phyloP scores from a whole-genome alignment of 768 basidiomycete species.

The Tephrocybe sp. region DNA sequence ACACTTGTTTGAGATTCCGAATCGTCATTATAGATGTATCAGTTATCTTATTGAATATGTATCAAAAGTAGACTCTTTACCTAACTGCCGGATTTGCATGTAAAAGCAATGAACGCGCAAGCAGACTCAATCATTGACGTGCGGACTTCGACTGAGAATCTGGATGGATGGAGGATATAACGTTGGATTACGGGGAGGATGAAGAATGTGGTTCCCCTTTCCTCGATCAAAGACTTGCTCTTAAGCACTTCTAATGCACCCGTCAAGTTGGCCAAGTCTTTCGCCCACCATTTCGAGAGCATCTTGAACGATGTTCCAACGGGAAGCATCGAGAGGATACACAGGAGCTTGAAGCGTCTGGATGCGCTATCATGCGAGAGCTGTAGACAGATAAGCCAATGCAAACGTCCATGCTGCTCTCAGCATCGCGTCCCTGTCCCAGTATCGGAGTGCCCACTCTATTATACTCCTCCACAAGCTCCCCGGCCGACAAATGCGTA shows the following conservation, averaged over 20 bases:
- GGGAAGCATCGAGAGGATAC: slow-evolving; percentile 24
- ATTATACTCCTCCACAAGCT: background rate
- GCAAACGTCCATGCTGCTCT: slow-evolving; percentile 2
- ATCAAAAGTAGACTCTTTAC: background rate
- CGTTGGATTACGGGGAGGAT: slow-evolving; percentile 22
- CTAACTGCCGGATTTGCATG: too few species aligned
- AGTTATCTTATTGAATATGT: slow-evolving; percentile 8
- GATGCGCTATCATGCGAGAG: background rate
- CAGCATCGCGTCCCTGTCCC: background rate
- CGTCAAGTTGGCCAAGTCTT: slow-evolving; percentile 1
- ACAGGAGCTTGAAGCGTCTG: slow-evolving; percentile 9
- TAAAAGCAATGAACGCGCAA: slow-evolving; percentile 3
- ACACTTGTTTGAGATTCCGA: slow-evolving; percentile 1
- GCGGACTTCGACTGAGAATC: slow-evolving; percentile 15
- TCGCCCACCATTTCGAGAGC: too few species aligned
- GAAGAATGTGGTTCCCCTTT: slow-evolving; percentile 5
- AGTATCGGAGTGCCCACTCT: background rate
- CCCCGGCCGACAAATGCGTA: background rate
- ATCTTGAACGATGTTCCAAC: slow-evolving; percentile 15
- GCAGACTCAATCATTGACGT: slow-evolving; percentile 1
- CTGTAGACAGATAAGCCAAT: too few species aligned
- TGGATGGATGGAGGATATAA: slow-evolving; percentile 14
- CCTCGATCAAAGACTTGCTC: slow-evolving; percentile 1
- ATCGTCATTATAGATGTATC: background rate
- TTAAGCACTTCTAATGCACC: slow-evolving; percentile 7